These are phyloP conservation scores for Russula sp. DNA, from an alignment of 768 basidiomycete species.

Conservation along the genomic window DNA sequence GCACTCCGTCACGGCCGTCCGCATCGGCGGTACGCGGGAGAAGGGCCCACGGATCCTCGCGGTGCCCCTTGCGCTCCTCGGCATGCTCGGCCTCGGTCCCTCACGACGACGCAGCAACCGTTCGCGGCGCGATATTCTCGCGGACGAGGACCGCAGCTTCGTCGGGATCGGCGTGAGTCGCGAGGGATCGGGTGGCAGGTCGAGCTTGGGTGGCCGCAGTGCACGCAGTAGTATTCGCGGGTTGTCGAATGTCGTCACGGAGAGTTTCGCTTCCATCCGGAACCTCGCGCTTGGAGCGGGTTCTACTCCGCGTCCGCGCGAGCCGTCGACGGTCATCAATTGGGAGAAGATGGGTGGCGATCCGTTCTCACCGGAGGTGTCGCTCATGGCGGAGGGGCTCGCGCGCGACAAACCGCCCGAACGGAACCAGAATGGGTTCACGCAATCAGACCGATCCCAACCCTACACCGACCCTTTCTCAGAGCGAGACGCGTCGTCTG, in stretches of 20 bases:
- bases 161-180: slow-evolving; percentile 23
- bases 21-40: slow-evolving; percentile 19
- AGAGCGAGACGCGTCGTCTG: slow-evolving; percentile 20
- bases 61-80: slow-evolving; percentile 26
- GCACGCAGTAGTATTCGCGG: slow-evolving; percentile 7
- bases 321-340: neutral
- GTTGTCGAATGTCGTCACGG: slow-evolving; percentile 20
- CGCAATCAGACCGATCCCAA: neutral
- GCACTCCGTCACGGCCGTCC: slow-evolving; percentile 26
- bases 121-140: slow-evolving; percentile 63
- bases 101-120: slow-evolving; percentile 8
- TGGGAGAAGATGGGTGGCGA: slow-evolving; percentile 29
- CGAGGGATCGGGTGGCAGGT: slow-evolving; percentile 23
- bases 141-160: slow-evolving; percentile 60
- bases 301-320: slow-evolving; percentile 5
- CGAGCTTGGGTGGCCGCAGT: slow-evolving; percentile 1
- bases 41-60: slow-evolving; percentile 21
- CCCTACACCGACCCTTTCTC: slow-evolving; percentile 44
- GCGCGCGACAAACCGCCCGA: slow-evolving; percentile 9
- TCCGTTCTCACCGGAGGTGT: slow-evolving; percentile 42
- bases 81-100: slow-evolving; percentile 29
- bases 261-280: slow-evolving; percentile 15
- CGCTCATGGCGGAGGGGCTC: slow-evolving; percentile 26
- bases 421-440: neutral
- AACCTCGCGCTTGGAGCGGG: slow-evolving; percentile 9